Conservation (phyloP, 495 filamentous ascomycete species). For the Penicillium coprophilum region DNA sequence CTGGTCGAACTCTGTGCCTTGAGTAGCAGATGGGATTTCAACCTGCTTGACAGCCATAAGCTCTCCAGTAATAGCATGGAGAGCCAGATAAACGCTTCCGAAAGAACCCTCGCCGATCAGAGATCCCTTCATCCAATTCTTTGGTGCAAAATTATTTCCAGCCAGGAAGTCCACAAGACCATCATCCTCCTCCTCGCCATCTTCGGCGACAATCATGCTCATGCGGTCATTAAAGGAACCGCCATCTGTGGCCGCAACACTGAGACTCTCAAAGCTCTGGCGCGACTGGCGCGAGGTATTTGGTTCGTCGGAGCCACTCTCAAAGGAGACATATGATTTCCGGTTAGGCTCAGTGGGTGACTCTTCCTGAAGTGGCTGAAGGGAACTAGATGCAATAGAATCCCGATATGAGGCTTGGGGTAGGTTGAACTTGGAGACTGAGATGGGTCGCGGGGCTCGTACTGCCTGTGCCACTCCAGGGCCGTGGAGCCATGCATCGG, state of each 20-base stretch:
- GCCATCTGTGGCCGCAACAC: constrained; percentile 61
- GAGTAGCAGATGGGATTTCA: constrained; percentile 79
- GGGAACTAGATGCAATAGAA: constrained; percentile 80
- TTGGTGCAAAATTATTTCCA: constrained; percentile 89
- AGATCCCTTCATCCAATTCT: constrained; percentile 99
- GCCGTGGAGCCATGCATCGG: constrained; percentile 81
- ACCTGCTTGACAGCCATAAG: constrained; percentile 99
- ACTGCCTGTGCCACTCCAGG: constrained; percentile 47
- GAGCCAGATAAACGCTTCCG: constrained; percentile 90
- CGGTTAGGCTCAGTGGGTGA: constrained; percentile 85
- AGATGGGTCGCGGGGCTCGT: constrained; percentile 57
- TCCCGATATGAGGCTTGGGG: constrained; percentile 70
- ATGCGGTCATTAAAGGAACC: constrained; percentile 69
- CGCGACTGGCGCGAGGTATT: constrained; percentile 55
- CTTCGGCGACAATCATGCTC: constrained; percentile 61
- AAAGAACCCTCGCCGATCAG: constrained; percentile 97
- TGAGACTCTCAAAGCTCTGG: constrained; percentile 80
- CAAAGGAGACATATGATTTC: constrained; percentile 95
- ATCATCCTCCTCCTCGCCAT: constrained; percentile 83
- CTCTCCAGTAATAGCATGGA: constrained; percentile 96
- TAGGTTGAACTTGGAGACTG: constrained; percentile 59
- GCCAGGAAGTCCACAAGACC: constrained; percentile 80
- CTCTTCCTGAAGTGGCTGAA: constrained; percentile 90
- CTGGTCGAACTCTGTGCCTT: constrained; percentile 76
- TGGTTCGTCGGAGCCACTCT: constrained; percentile 80